Conservation (phyloP, 2,329 filamentous ascomycete species). For the Diaporthe aspalathi region DNA sequence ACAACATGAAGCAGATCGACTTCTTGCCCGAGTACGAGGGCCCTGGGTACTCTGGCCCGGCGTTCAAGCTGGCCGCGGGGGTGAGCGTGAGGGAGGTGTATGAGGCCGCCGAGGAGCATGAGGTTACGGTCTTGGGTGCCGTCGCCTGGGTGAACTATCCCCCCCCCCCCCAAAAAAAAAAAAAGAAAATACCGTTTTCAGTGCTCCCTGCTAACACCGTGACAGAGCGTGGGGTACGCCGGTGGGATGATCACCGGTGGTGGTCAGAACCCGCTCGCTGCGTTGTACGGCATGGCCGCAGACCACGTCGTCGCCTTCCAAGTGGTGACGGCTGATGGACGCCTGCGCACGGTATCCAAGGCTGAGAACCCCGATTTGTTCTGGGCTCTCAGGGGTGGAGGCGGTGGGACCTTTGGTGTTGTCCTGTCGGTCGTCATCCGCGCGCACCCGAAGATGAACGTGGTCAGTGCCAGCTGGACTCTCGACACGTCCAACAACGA, state of each 20-base stretch:
- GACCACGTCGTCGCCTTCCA: conserved; percentile 59
- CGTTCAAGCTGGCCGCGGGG: conserved; percentile 61
- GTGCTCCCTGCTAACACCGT: not conserved
- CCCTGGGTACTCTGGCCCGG: conserved; percentile 56
- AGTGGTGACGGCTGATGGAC: conserved; percentile 56
- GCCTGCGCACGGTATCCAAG: conserved; percentile 54
- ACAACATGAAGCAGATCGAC: conserved; percentile 59
- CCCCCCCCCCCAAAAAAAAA: no score
- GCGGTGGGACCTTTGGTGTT: conserved; percentile 63
- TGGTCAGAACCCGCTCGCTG: conserved; percentile 64
- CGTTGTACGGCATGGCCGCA: conserved; percentile 58
- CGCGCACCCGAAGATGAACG: conserved; percentile 39
- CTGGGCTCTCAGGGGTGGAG: conserved; percentile 64
- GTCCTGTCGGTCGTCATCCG: conserved; percentile 48
- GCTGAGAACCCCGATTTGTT: conserved; percentile 61
- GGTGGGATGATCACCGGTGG: conserved; percentile 62
- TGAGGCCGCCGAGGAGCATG: conserved; percentile 51
- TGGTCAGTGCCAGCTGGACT: conserved; percentile 9
- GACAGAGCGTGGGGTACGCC: conserved; percentile 60
- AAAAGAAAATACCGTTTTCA: no score
- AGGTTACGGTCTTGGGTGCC: conserved; percentile 60
- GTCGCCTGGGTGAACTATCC: conserved; percentile 49
- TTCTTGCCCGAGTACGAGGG: conserved; percentile 48
- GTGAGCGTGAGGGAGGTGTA: conserved; percentile 58
- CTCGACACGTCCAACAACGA: conserved; percentile 2